A percentile compares a stretch with the other conserved stretches of the same genome.
These are phyloP conservation scores for Eutypella sp. DNA, from an alignment of 2,329 filamentous ascomycete species.

Conservation along the genomic window DNA sequence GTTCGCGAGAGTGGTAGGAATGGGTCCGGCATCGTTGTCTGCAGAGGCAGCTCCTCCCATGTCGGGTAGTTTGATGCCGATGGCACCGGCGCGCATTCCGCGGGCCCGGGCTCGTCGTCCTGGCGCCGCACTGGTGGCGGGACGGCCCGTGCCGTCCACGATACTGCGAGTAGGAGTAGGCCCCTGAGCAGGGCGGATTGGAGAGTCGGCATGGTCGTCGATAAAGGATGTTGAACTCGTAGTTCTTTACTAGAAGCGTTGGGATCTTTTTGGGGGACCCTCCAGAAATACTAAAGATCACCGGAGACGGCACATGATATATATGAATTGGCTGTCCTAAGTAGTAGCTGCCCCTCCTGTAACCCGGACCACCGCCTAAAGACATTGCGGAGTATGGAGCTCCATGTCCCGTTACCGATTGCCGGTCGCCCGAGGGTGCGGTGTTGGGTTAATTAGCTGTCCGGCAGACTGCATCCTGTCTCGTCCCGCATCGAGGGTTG, in stretches of 20 bases:
- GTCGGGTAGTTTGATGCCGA: constrained; percentile 25
- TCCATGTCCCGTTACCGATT: not conserved
- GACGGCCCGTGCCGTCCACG: not conserved
- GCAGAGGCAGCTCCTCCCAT: constrained; percentile 30
- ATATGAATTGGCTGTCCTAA: no score
- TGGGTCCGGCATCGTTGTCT: constrained; percentile 38
- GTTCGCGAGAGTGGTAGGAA: constrained; percentile 37
- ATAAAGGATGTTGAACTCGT: no score
- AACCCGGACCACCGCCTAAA: not conserved
- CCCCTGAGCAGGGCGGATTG: not conserved
- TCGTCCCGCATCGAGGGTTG: no score
- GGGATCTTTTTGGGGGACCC: no score
- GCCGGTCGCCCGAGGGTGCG: not conserved
- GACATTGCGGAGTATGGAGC: not conserved
- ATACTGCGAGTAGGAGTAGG: not conserved
- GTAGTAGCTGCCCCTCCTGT: no score
- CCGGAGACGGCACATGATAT: no score
- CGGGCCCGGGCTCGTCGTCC: constrained; percentile 2
- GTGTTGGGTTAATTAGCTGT: no score
- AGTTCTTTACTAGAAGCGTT: no score
- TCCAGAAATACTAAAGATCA: no score
- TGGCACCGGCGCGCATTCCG: constrained; percentile 20
- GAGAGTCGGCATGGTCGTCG: not conserved
- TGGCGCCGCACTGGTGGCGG: not conserved
- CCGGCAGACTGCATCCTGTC: no score